Percentiles rank a stretch among this genome's conserved stretches.
Evolutionary conservation across 106 monocot genomes (phyloP).

Genomic region (Narthecium ossifragum): DNA sequence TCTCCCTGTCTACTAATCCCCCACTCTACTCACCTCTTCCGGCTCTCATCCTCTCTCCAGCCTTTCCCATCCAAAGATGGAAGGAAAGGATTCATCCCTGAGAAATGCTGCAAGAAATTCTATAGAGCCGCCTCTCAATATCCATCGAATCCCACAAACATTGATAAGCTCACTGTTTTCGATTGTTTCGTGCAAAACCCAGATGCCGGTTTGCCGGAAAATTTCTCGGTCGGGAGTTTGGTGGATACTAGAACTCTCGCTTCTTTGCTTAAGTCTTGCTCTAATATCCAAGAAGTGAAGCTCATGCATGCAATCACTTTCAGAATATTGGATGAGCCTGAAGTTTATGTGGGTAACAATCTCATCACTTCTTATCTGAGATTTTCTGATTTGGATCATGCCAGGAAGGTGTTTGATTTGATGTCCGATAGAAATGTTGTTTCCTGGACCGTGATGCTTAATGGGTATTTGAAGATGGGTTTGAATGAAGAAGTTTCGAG

Average conservation of each 20-base stretch:
- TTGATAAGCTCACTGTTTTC: not conserved
- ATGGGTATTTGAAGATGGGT: constrained; percentile 45
- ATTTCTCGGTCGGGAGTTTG: not conserved
- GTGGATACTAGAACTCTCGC: constrained; percentile 19
- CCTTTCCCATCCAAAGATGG: not conserved
- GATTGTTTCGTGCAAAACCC: not conserved
- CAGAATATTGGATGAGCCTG: constrained; percentile 19
- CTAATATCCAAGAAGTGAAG: constrained; percentile 32
- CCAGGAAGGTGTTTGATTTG: constrained; percentile 64
- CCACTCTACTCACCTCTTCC: too few relatives aligned
- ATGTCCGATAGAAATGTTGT: constrained; percentile 59
- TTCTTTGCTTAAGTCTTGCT: constrained; percentile 34
- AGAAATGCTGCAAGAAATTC: not conserved
- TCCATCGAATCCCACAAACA: not conserved
- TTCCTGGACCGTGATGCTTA: constrained; percentile 73
- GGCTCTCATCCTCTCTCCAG: not conserved
- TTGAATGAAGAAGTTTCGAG: constrained; percentile 30
- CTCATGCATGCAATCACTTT: constrained; percentile 34
- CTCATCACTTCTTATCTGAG: constrained; percentile 54
- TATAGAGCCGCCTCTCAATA: not conserved
- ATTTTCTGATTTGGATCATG: constrained; percentile 30
- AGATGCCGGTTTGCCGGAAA: constrained; percentile 1
- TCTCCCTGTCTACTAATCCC: too few relatives aligned
- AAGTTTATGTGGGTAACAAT: constrained; percentile 49
- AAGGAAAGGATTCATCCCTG: not conserved